phyloP scores from a whole-genome alignment of 257 asterid species.

The Handroanthus guayacan region DNA sequence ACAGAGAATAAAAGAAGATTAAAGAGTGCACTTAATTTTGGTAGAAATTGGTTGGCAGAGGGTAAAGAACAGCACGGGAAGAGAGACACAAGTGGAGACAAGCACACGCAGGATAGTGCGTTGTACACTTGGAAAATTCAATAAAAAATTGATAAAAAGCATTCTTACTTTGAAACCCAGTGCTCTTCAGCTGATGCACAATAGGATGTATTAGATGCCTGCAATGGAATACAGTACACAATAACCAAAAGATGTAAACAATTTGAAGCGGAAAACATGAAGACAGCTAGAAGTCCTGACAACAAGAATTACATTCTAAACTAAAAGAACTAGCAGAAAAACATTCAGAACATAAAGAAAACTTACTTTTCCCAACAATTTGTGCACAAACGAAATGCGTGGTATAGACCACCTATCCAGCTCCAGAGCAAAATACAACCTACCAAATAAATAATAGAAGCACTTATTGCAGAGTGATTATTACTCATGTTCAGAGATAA shows the following conservation, averaged over 20 bases:
- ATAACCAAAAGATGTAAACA: background rate
- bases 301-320: background rate
- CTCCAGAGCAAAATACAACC: constrained; percentile 43
- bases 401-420: constrained; percentile 39
- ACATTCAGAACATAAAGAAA: background rate
- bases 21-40: too few species aligned
- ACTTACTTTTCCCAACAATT: constrained; percentile 41
- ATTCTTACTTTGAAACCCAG: constrained; percentile 52
- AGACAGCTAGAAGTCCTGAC: constrained; percentile 6
- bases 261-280: background rate
- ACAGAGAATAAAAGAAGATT: too few species aligned
- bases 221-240: constrained; percentile 38
- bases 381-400: constrained; percentile 42
- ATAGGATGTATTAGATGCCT: constrained; percentile 37
- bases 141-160: background rate
- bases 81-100: too few species aligned
- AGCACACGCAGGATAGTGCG: too few species aligned
- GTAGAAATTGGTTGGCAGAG: too few species aligned
- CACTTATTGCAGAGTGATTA: constrained; percentile 12
- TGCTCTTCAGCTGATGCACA: constrained; percentile 36
- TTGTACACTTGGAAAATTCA: background rate
- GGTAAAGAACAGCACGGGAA: too few species aligned
- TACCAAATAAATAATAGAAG: constrained; percentile 15
- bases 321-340: background rate
- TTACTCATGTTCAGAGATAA: constrained; percentile 16